Conservation (phyloP, 495 filamentous ascomycete species). For the Apodospora peruviana region DNA sequence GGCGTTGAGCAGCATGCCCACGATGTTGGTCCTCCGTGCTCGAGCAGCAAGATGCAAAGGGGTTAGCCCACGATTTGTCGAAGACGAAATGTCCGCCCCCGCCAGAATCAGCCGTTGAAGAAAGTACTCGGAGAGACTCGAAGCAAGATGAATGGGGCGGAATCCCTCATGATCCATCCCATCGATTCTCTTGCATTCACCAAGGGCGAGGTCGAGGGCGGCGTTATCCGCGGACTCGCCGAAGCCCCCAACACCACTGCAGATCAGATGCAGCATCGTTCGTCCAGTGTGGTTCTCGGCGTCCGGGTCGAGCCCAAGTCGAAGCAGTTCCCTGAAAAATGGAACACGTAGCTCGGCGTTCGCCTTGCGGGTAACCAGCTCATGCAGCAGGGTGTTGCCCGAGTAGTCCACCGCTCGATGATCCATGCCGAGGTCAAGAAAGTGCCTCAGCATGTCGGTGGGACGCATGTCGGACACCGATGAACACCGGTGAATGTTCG, state of each 20-base stretch:
- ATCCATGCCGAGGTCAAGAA: constrained; percentile 1
- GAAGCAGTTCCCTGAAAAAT: not conserved
- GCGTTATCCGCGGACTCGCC: too few relatives aligned
- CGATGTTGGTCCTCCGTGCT: constrained; percentile 29
- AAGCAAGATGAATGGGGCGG: constrained; percentile 29
- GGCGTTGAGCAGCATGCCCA: constrained; percentile 32
- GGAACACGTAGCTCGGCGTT: too few relatives aligned
- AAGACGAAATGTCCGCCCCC: constrained; percentile 22
- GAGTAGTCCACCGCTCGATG: constrained; percentile 3
- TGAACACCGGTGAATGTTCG: too few relatives aligned
- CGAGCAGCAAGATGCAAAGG: constrained; percentile 35
- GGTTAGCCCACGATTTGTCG: constrained; percentile 27
- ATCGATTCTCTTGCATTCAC: too few relatives aligned
- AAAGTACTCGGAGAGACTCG: constrained; percentile 24
- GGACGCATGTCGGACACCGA: not conserved
- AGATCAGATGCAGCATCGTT: constrained; percentile 7
- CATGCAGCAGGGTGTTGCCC: constrained; percentile 9
- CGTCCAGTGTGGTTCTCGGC: constrained; percentile 5
- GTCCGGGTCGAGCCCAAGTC: constrained; percentile 8
- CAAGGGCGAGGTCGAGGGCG: too few relatives aligned
- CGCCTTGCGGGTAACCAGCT: too few relatives aligned
- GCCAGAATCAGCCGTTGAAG: constrained; percentile 26
- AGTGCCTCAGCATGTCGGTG: not conserved
- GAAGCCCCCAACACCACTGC: too few relatives aligned
- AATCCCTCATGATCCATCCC: constrained; percentile 4